Evolutionary conservation across 805 yeast species (phyloP).

Genomic region (Zygosaccharomyces bailii): DNA sequence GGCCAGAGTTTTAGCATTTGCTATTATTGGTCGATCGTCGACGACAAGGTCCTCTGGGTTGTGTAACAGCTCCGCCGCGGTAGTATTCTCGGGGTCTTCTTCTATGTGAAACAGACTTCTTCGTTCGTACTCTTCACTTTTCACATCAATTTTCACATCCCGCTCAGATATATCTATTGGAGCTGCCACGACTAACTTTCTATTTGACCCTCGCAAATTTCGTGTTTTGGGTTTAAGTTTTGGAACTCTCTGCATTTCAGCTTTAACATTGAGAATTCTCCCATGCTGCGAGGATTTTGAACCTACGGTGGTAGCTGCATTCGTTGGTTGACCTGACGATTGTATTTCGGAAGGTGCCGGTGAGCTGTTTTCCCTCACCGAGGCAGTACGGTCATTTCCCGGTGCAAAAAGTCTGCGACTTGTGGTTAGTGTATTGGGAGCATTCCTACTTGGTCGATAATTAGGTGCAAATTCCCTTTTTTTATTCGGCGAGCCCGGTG

Average conservation of each 20-base stretch:
- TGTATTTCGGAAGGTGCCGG: neutral
- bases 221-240: neutral
- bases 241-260: neutral
- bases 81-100: slow-evolving; percentile 22
- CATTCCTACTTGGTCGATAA: slow-evolving; percentile 13
- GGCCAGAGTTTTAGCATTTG: slow-evolving; percentile 31
- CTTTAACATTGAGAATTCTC: neutral
- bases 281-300: neutral
- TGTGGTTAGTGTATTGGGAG: slow-evolving; percentile 11
- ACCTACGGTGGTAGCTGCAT: neutral
- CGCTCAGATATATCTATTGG: slow-evolving; percentile 18
- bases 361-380: slow-evolving; percentile 5
- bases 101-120: slow-evolving; percentile 6
- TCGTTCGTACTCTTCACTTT: slow-evolving; percentile 1
- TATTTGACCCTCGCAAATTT: slow-evolving; percentile 5
- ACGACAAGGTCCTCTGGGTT: slow-evolving; percentile 28
- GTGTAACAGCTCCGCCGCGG: slow-evolving; percentile 36
- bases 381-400: slow-evolving; percentile 2
- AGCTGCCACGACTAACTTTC: slow-evolving; percentile 19
- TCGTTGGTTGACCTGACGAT: neutral
- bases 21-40: slow-evolving; percentile 33
- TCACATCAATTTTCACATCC: neutral
- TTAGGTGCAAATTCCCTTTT: slow-evolving; percentile 12
- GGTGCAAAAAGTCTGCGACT: slow-evolving; percentile 13
- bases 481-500: slow-evolving; percentile 14